Evolutionary conservation across 2,329 filamentous ascomycete genomes (phyloP).

Genomic region (Talaromyces sp.): DNA sequence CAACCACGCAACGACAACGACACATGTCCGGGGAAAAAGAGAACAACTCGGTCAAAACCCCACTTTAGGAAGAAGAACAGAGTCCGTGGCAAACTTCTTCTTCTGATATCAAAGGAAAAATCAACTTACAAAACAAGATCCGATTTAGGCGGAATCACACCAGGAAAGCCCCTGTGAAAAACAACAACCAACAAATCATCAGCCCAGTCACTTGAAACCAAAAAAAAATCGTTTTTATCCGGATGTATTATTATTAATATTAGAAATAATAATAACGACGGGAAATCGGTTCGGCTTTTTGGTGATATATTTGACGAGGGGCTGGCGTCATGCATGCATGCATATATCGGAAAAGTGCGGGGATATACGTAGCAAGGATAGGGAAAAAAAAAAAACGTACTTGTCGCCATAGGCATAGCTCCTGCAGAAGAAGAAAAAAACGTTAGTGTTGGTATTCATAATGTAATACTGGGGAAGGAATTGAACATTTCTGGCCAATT

Average conservation of each 20-base stretch:
- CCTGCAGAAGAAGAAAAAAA: slow-evolving; percentile 1
- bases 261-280: too few species aligned
- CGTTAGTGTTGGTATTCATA: background rate
- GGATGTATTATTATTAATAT: background rate
- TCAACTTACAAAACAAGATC: slow-evolving; percentile 75
- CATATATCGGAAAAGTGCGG: slow-evolving; percentile 1
- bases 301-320: background rate
- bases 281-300: background rate
- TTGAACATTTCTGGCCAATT: background rate
- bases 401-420: slow-evolving; percentile 32
- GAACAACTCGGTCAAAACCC: background rate
- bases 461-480: background rate
- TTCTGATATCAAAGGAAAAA: background rate
- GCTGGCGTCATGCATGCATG: background rate
- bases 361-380: too few species aligned
- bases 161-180: slow-evolving; percentile 63
- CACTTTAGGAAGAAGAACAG: background rate
- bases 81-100: too few species aligned
- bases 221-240: background rate
- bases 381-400: slow-evolving; percentile 23
- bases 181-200: background rate
- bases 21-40: background rate
- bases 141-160: slow-evolving; percentile 68
- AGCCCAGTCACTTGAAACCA: background rate
- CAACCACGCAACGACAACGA: background rate